Conservation (phyloP, 352 stramenopile genomes). For the Phytopythium aichiense region DNA sequence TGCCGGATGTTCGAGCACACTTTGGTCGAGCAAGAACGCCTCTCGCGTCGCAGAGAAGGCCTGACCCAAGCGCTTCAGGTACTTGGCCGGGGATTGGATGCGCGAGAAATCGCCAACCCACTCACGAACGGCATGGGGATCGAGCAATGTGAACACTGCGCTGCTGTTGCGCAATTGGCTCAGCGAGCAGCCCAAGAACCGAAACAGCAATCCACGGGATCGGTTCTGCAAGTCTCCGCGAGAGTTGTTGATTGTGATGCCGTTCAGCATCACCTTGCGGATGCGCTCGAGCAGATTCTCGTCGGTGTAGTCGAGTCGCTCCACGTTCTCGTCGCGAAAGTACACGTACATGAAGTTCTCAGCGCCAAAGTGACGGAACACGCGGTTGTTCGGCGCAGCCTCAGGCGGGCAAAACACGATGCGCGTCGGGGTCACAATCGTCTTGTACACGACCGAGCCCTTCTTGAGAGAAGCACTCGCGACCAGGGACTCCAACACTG, state of each 20-base stretch:
- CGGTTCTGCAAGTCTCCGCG: constrained; percentile 6
- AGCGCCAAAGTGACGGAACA: constrained; percentile 64
- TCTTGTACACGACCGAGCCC: constrained; percentile 43
- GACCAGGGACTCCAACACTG: constrained; percentile 20
- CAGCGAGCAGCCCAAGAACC: constrained; percentile 67
- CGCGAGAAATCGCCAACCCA: constrained; percentile 62
- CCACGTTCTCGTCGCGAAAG: constrained; percentile 77
- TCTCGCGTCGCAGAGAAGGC: constrained; percentile 68
- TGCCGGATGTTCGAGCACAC: constrained; percentile 36
- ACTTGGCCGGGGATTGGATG: constrained; percentile 61
- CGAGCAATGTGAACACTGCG: constrained; percentile 59
- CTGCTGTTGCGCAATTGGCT: constrained; percentile 73
- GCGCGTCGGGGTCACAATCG: constrained; percentile 61
- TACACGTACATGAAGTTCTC: constrained; percentile 84
- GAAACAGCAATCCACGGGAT: constrained; percentile 23
- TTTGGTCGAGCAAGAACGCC: constrained; percentile 36
- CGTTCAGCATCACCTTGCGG: constrained; percentile 30
- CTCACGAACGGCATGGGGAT: constrained; percentile 38
- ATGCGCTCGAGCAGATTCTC: constrained; percentile 30
- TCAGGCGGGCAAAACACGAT: constrained; percentile 57
- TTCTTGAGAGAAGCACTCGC: constrained; percentile 15
- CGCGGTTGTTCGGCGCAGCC: constrained; percentile 50
- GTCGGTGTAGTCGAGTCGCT: constrained; percentile 58
- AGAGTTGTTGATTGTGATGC: constrained; percentile 34
- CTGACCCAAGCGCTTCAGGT: constrained; percentile 73